Evolutionary conservation across 768 basidiomycete species (phyloP), one percentile per base, ranked within the genome.

Genomic region (Lentinula sp.): DNA sequence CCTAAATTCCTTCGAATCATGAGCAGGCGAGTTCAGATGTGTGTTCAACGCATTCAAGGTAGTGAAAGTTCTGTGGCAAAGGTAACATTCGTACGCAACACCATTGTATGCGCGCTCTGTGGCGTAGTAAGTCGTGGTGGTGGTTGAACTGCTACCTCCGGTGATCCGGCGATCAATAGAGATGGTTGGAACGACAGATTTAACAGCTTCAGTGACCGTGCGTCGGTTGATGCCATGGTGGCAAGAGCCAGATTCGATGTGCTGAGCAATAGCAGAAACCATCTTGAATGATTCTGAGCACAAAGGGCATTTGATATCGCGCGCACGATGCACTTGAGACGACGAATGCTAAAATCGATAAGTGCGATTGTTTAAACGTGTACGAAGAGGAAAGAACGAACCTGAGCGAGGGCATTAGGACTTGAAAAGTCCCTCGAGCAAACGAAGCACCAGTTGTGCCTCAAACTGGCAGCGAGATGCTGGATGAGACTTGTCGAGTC

Each of bases 81-180:
- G 63, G 62, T 67, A 76, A 65, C 80, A 81, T 63, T 74, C 73
- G 62, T 74, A 81, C 6, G 69, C 68, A 13, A 32, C 61, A 5
- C 78, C 78, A 63, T 79, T 77, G 69, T 71, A 80, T 6, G 78
- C 70, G 6, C 55, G 64, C 20, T 73, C 69, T 13, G 72, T 73
- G 13, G 76, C 77, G 35, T 67, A 62, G 63, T 71, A 76, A 32
- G 63, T 65, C 20, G 64, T 60, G 18, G 67, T 61, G 4, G 69
- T 58, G 12, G 39, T 54, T 43, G 60, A 41, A 18, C 20, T 28
- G 35, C 33, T 33, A 10, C 55, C 55, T 13, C 67, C 66, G 33
- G 66, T 62, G 13, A 73, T 62, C 28, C 74, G 74, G 9, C 66
- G 63, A 20, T 71, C 65, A 57, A 77, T 64, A 6, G 74, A 73